Percentiles rank a stretch among this genome's conserved stretches.
These are phyloP conservation scores for Trametes maxima DNA, from an alignment of 768 basidiomycete species.

Conservation along the genomic window DNA sequence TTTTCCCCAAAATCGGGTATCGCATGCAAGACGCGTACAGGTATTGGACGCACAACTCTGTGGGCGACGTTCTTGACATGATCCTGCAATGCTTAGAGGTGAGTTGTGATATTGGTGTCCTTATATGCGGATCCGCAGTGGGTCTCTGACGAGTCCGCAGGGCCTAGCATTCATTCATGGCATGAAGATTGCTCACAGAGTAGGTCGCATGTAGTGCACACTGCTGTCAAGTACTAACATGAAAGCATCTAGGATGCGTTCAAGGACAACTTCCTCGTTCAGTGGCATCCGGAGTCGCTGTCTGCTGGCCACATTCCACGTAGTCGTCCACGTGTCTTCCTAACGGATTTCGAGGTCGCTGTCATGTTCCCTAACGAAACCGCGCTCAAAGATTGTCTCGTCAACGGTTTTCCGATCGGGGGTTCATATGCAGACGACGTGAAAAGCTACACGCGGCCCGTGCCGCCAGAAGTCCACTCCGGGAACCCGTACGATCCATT, in stretches of 20 bases:
- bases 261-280: slow-evolving; percentile 35
- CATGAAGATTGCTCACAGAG: not conserved
- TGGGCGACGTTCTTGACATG: slow-evolving; percentile 36
- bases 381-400: slow-evolving; percentile 10
- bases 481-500: slow-evolving; percentile 32
- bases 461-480: slow-evolving; percentile 29
- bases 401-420: not conserved
- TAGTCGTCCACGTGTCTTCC: slow-evolving; percentile 34
- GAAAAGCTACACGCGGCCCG: slow-evolving; percentile 24
- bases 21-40: slow-evolving; percentile 17
- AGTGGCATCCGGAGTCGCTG: slow-evolving; percentile 38
- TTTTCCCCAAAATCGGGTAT: slow-evolving; percentile 32
- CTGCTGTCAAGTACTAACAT: no score
- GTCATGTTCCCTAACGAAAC: slow-evolving; percentile 30
- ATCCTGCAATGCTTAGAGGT: slow-evolving; percentile 35
- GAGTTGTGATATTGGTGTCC: not conserved
- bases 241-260: slow-evolving; percentile 33
- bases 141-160: not conserved
- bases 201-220: no score
- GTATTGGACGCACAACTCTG: slow-evolving; percentile 34
- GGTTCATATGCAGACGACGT: not conserved
- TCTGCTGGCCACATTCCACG: slow-evolving; percentile 7
- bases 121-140: not conserved
- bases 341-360: slow-evolving; percentile 38
- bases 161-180: not conserved